A percentile compares a stretch with the other conserved stretches of the same genome.
Conservation (phyloP, 495 filamentous ascomycete species). For the Penicillium diatomitis region DNA sequence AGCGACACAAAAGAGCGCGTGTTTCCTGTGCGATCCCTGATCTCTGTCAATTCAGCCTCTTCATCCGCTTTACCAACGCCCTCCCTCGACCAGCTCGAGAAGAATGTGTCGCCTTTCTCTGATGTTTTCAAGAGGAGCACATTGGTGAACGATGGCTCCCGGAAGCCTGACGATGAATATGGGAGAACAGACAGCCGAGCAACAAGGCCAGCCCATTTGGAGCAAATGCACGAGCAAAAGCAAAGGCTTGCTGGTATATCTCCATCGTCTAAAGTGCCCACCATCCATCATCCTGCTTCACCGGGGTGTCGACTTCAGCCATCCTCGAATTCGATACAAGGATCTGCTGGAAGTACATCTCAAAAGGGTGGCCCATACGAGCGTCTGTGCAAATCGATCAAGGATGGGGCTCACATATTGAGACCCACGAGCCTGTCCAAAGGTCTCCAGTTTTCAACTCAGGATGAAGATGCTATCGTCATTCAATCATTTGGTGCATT, state of each 20-base stretch:
- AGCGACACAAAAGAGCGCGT: slow-evolving; percentile 14
- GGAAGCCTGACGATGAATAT: neutral
- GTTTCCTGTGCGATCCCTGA: slow-evolving; percentile 17
- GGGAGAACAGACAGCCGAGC: neutral
- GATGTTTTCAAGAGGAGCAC: slow-evolving; percentile 2
- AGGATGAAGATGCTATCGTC: slow-evolving; percentile 27
- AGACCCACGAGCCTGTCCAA: neutral
- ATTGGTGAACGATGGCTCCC: neutral
- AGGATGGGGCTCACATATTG: slow-evolving; percentile 6
- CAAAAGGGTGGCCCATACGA: neutral
- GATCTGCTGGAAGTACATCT: neutral
- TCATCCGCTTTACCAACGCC: slow-evolving; percentile 20
- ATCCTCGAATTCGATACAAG: neutral
- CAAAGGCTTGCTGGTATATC: neutral
- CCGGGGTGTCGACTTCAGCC: neutral
- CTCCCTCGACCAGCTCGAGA: slow-evolving; percentile 15
- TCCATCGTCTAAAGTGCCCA: neutral
- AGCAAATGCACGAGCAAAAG: slow-evolving; percentile 4
- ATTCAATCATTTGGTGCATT: slow-evolving; percentile 72
- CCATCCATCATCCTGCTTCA: neutral
- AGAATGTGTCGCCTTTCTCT: slow-evolving; percentile 11
- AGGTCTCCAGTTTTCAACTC: neutral
- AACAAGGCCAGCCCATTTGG: neutral
- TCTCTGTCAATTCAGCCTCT: slow-evolving; percentile 16
- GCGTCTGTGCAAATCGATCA: slow-evolving; percentile 1